Evolutionary conservation across 192 early-diverging fungal species (phyloP), one percentile per base, ranked within the genome.

Genomic region (Kickxella alabastrina): DNA sequence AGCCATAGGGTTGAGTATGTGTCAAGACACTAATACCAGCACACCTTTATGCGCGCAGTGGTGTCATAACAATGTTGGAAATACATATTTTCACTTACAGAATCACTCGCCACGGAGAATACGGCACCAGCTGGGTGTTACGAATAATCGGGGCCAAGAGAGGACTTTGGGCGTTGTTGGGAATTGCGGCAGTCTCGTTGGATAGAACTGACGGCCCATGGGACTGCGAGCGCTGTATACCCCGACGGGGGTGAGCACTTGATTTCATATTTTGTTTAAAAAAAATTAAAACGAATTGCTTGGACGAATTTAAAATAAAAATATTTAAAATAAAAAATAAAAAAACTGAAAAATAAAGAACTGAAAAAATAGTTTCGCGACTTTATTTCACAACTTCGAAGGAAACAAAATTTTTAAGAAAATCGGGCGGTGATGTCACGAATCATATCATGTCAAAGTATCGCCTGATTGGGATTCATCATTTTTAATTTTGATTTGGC

Each of bases 21-120:
- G n/a, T n/a, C n/a, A n/a, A n/a, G n/a, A n/a, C n/a, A n/a, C n/a
- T n/a, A n/a, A n/a, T n/a, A n/a, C n/a, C n/a, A n/a, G n/a, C n/a
- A n/a, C n/a, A n/a, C n/a, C n/a, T n/a, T n/a, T n/a, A n/a, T n/a
- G n/a, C n/a, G n/a, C n/a, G n/a, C n/a, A n/a, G n/a, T n/a, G n/a
- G n/a, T n/a, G n/a, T n/a, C n/a, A n/a, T n/a, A n/a, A n/a, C n/a
- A n/a, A n/a, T n/a, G n/a, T n/a, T n/a, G n/a, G n/a, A 7, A 62
- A 13, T 45, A 4, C 7, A 19, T 39, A 10, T 12, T 18, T 17
- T 23, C 26, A 50, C 68, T 59, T 72, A 74, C 71, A 67, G 46
- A 39, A 75, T 75, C 18, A 75, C 59, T 10, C 65, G 59, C 71
- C 71, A 75, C 7, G 65, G 63, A 18, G 65, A 68, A 31, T 75